phyloP scores from a whole-genome alignment of 2,329 filamentous ascomycete species.

The Aspergillus oerlinghausenensis region DNA sequence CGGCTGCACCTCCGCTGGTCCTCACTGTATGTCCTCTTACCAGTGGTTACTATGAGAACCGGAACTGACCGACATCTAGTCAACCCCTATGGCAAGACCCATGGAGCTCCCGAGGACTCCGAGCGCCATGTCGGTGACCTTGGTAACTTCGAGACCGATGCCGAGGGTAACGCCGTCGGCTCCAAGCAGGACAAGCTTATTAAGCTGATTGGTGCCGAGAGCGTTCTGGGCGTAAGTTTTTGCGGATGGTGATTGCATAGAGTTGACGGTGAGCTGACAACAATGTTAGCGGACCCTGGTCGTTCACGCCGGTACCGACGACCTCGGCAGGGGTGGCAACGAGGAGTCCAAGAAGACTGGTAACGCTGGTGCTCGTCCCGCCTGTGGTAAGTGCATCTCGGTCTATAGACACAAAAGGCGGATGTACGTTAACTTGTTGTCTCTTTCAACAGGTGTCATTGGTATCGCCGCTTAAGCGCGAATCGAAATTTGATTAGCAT shows the following conservation, averaged over 20 bases:
- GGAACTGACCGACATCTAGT: constrained; percentile 49
- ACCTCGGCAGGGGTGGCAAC: constrained; percentile 86
- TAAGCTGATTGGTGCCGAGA: constrained; percentile 95
- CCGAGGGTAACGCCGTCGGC: constrained; percentile 83
- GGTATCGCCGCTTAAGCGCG: constrained; percentile 69
- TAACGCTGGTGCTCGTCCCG: constrained; percentile 87
- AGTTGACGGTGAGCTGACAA: constrained; percentile 10
- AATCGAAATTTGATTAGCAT: constrained; percentile 11
- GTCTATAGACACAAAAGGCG: background rate
- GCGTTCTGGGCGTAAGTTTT: constrained; percentile 76
- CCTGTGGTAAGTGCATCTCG: constrained; percentile 67
- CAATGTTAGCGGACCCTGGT: constrained; percentile 77
- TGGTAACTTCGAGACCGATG: constrained; percentile 95
- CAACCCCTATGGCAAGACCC: constrained; percentile 90
- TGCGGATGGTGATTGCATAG: background rate
- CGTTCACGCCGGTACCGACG: constrained; percentile 90
- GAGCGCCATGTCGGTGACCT: constrained; percentile 94
- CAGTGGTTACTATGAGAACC: background rate
- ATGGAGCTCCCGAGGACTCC: constrained; percentile 79
- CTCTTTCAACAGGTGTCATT: constrained; percentile 63
- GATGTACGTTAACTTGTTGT: constrained; percentile 1
- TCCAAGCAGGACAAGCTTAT: constrained; percentile 73
- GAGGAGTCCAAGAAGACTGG: constrained; percentile 98
- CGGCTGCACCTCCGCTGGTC: constrained; percentile 95
- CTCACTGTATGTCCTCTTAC: constrained; percentile 70